phyloP scores from a whole-genome alignment of 2,329 filamentous ascomycete genomes.

The Fusarium sp. region DNA sequence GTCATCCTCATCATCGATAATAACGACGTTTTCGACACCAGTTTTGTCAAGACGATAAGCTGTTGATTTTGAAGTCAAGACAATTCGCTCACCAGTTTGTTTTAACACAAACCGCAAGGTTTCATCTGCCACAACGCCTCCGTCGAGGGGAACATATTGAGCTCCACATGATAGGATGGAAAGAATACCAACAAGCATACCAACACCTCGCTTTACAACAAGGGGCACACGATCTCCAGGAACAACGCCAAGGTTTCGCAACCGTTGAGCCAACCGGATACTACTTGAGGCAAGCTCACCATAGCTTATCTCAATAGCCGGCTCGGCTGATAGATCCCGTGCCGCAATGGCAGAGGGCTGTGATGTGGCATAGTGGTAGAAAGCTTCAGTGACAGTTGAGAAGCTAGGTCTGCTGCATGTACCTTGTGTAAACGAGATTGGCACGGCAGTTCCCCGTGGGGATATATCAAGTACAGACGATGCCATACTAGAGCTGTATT shows the following conservation, averaged over 20 bases:
- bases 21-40: constrained; percentile 44
- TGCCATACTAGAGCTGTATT: constrained; percentile 32
- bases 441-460: constrained; percentile 23
- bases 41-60: constrained; percentile 46
- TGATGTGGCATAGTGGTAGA: constrained; percentile 55
- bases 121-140: constrained; percentile 65
- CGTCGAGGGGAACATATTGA: constrained; percentile 73
- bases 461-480: constrained; percentile 6
- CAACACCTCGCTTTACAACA: constrained; percentile 68
- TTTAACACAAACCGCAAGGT: constrained; percentile 65
- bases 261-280: constrained; percentile 56
- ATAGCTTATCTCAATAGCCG: constrained; percentile 60
- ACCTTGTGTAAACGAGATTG: constrained; percentile 43
- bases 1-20: constrained; percentile 48
- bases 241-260: constrained; percentile 57
- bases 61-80: constrained; percentile 61
- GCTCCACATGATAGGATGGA: constrained; percentile 69
- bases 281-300: constrained; percentile 57
- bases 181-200: constrained; percentile 71
- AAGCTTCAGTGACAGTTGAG: constrained; percentile 56
- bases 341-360: constrained; percentile 58
- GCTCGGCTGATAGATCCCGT: constrained; percentile 52
- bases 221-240: constrained; percentile 67
- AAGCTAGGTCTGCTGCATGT: constrained; percentile 39
- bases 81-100: constrained; percentile 60